These are phyloP conservation scores for Crataegus laevigata DNA, from an alignment of 306 rosid genomes.

Conservation along the genomic window DNA sequence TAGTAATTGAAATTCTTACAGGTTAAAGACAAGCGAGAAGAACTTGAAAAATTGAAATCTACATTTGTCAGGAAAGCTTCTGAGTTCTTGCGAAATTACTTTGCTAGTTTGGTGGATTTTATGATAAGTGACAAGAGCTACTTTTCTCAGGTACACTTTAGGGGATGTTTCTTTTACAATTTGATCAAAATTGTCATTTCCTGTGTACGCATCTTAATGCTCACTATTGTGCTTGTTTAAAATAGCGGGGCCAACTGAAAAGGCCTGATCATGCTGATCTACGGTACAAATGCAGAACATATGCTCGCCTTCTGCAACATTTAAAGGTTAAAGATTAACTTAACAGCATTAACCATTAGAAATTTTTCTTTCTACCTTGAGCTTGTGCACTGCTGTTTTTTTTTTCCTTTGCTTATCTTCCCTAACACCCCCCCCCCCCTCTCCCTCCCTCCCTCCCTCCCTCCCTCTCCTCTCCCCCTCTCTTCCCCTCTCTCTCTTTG, in stretches of 20 bases:
- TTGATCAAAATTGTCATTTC: slow-evolving; percentile 6
- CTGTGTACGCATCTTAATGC: slow-evolving; percentile 7
- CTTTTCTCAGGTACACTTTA: slow-evolving; percentile 79
- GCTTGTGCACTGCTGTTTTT: background rate
- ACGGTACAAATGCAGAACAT: slow-evolving; percentile 86
- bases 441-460: background rate
- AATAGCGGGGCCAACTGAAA: slow-evolving; percentile 91
- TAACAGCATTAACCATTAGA: slow-evolving; percentile 7
- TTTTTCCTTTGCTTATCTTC: slow-evolving; percentile 1
- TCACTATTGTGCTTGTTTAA: slow-evolving; percentile 24
- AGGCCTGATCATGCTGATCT: slow-evolving; percentile 97
- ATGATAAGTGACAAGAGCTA: slow-evolving; percentile 81
- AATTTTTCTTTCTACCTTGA: background rate
- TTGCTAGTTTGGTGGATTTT: slow-evolving; percentile 79
- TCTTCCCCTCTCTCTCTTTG: background rate
- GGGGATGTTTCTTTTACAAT: slow-evolving; percentile 5
- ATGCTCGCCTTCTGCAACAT: slow-evolving; percentile 84
- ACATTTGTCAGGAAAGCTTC: slow-evolving; percentile 78
- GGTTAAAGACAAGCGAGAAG: slow-evolving; percentile 90
- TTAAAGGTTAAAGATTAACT: slow-evolving; percentile 54
- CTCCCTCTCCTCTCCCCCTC: background rate
- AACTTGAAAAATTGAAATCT: slow-evolving; percentile 74
- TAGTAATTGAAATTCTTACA: slow-evolving; percentile 31
- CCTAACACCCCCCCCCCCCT: background rate
- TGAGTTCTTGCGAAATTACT: slow-evolving; percentile 66